Evolutionary conservation across 1,284 basidiomycete genomes (phyloP), one percentile per base, ranked within the genome.

Genomic region (Paramarasmius palmivorus): DNA sequence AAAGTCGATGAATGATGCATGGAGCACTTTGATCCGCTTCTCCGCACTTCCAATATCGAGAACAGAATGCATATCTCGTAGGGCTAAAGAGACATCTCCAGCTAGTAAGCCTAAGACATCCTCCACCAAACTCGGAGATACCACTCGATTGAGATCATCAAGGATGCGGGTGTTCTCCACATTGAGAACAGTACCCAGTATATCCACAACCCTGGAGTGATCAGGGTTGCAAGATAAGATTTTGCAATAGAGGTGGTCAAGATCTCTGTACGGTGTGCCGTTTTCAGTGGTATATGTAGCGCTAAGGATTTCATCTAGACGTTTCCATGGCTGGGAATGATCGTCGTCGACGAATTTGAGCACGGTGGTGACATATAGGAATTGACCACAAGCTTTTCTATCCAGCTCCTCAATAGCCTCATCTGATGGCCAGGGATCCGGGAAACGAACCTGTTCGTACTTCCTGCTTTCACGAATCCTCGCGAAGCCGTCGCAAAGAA

Each of bases 351-450:
- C 56, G 47, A 61, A 67, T 47, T 59, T 61, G 32, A 67, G 58
- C 3, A 66, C 61, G 3, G 64, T 63, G 5, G 60, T 52, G 1
- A 63, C 63, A 51, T 67, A 67, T 8, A 61, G 61, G 32, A 59
- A 65, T 40, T 65, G 62, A 1, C 65, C 64, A 8, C 56, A 56
- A 4, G 64, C 56, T n/a, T 62, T 56, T 23, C 59, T 51, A 3
- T 61, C 61, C 10, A 65, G 57, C 12, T 49, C 40, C 25, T 61
- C 53, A 8, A 65, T 57, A 34, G 54, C 55, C 6, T 53, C 50
- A 0, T 53, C 25, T 1, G 56, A 49, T 0, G 64, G 65, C 64
- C 64, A 67, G 12, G 14, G 15, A 22, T 32, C 8, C 8, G 19
- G 23, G 6, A 46, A 15, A 10, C 32, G 23, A 9, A n/a, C 10